Evolutionary conservation across 768 basidiomycete genomes (phyloP).

Genomic region (Rhodotorula graminis): DNA sequence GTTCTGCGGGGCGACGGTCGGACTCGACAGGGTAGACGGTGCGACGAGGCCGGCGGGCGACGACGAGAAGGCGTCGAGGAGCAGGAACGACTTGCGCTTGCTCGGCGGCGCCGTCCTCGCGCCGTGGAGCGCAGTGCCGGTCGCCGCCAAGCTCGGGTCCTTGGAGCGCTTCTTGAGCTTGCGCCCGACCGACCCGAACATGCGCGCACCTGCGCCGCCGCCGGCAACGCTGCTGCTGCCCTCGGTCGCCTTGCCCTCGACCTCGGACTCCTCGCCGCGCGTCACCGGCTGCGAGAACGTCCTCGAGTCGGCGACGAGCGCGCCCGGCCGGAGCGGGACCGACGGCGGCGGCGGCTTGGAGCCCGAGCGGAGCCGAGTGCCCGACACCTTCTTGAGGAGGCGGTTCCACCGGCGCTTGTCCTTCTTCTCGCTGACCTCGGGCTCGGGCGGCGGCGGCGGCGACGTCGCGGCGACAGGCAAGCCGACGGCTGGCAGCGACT

Average conservation of each 20-base stretch:
- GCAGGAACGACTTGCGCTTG: constrained; percentile 83
- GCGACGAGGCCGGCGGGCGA: constrained; percentile 43
- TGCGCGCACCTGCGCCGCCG: not conserved
- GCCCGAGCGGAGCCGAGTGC: constrained; percentile 3
- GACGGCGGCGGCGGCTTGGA: constrained; percentile 6
- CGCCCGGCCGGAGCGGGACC: constrained; percentile 3
- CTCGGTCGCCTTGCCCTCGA: not conserved
- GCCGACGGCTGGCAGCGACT: too few relatives aligned
- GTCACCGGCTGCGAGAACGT: constrained; percentile 32
- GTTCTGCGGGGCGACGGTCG: constrained; percentile 53
- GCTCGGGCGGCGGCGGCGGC: not conserved
- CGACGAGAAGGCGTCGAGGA: constrained; percentile 67
- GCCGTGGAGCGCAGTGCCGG: not conserved
- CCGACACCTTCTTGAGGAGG: constrained; percentile 37
- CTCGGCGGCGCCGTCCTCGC: constrained; percentile 39
- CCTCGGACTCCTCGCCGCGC: constrained; percentile 18
- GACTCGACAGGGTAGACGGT: constrained; percentile 46
- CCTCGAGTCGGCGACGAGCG: constrained; percentile 14
- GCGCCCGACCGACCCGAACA: constrained; percentile 21
- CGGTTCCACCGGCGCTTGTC: constrained; percentile 11
- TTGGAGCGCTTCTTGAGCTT: constrained; percentile 13
- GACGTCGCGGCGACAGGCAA: too few relatives aligned
- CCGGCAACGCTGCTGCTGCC: too few relatives aligned
- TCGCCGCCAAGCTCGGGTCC: not conserved
- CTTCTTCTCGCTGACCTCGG: not conserved